Evolutionary conservation across 495 filamentous ascomycete genomes (phyloP), one percentile per base, ranked within the genome.

Genomic region (Hypoxylon subgilvum): DNA sequence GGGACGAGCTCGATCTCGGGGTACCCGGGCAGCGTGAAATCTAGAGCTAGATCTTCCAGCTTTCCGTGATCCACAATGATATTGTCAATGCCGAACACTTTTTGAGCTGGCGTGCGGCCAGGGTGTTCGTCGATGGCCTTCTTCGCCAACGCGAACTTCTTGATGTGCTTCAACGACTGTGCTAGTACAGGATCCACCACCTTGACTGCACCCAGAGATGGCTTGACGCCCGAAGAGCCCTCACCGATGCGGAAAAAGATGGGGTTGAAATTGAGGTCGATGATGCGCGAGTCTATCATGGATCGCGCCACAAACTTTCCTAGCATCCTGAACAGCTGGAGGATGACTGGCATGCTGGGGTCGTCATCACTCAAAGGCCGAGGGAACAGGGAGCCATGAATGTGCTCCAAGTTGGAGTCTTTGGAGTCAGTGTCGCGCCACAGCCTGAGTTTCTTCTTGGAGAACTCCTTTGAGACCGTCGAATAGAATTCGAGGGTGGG

Each of bases 401-500:
- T 92, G 75, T 88, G 97, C 52, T 97, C 92, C 31, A n/a, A 6
- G 44, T 85, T 85, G 19, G 74, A 69, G n/a, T 83, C 80, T 51
- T 78, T 79, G n/a, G 84, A 86, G 66, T 97, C 93, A 40, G 88
- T 91, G 56, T 96, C 92, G 19, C 95, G 84, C 95, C 95, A 99
- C 7, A 97, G 83, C 77, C 91, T 96, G 43, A 96, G 83, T 68
- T 94, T 96, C 77, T 92, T 96, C 77, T 92, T 96, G 1, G 91
- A 93, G 65, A 97, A 97, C 68, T 97, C 94, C 71, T 91, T 96
- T 0, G 95, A 97, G 1, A 97, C 93, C 0, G 91, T 96, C 1
- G 95, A 96, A 74, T 97, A 99, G 73, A 99, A 99, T 70, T 99
- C 95, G 16, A 99, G 82, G 6, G 95, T 99, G 12, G 95, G 95